Evolutionary conservation across 2,329 filamentous ascomycete genomes (phyloP), one percentile per base, ranked within the genome.

Genomic region (Neopestalotiopsis sp.): DNA sequence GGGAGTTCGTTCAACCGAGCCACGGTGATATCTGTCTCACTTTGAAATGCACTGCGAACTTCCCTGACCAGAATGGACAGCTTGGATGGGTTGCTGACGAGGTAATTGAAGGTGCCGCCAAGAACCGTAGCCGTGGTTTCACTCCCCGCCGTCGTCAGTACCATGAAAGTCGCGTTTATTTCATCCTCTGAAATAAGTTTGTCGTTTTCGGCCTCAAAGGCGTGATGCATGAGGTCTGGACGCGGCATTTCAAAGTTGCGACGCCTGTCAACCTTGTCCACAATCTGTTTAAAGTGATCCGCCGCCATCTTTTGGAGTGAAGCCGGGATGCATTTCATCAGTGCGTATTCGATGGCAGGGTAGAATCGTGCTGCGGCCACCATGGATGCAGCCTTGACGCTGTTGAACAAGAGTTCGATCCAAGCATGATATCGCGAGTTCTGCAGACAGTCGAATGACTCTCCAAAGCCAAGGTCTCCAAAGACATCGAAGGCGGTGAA

Each of bases 151-250:
- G 38, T 45, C 1, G 40, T 49, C 13, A 64, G 24, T 12, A 64
- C 34, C 34, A 53, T 53, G 14, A 53, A 53, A 20, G 59, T 81
- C 1, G 75, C 72, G 66, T 78, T 72, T 20, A 82, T 76, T 65
- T 80, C 77, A 0, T 64, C 72, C 17, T 68, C 45, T 0, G 73
- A 69, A 32, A 80, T 66, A 0, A 14, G 64, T 13, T 66, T 61
- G 2, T 70, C 67, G 6, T 70, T 69, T 4, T 72, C 67, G 58
- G 68, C 69, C 2, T 61, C 58, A 1, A 77, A 70, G 0, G 78
- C 69, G 13, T 78, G 70, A 4, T 73, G 75, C 72, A 78, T 76
- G 24, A 79, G 74, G 61, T 79, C 78, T 0, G 74, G 74, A 1
- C 76, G 69, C 9, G 17, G 79, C 65, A 5, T 12, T 59, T 59